phyloP scores from a whole-genome alignment of 345 rosid species.

The Citrus cavaleriei region DNA sequence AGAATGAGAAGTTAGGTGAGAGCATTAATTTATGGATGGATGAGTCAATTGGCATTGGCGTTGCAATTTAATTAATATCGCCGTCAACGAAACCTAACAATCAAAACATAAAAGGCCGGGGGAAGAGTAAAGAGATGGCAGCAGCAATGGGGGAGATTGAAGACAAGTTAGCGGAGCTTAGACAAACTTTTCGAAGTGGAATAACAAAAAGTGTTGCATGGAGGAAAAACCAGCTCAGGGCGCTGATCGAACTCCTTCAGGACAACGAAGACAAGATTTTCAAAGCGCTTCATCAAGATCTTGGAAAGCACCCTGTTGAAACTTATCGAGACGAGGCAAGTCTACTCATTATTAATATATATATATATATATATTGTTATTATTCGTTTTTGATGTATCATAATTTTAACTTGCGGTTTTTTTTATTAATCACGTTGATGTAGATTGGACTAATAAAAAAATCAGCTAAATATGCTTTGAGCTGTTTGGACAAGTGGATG shows the following conservation, averaged over 20 bases:
- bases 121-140: no score
- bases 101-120: no score
- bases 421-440: neutral
- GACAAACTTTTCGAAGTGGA: slow-evolving; percentile 54
- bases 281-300: slow-evolving; percentile 57
- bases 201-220: slow-evolving; percentile 55
- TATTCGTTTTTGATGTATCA: neutral
- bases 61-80: no score
- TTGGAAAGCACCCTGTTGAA: slow-evolving; percentile 80
- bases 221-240: slow-evolving; percentile 73
- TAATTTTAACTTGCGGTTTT: neutral
- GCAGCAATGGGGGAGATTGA: slow-evolving; percentile 29
- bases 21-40: neutral
- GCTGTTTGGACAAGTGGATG: slow-evolving; percentile 67
- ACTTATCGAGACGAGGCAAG: slow-evolving; percentile 71
- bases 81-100: no score
- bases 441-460: slow-evolving; percentile 60
- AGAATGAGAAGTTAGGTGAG: rapidly evolving
- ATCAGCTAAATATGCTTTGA: slow-evolving; percentile 49
- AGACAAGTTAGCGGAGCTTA: slow-evolving; percentile 40
- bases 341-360: no score
- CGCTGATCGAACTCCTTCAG: slow-evolving; percentile 45
- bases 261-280: slow-evolving; percentile 55
- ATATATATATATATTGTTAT: neutral
- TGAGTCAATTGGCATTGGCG: no score